Conservation (phyloP, 2,329 filamentous ascomycete genomes). For the Kalaharituber pfeilii region DNA sequence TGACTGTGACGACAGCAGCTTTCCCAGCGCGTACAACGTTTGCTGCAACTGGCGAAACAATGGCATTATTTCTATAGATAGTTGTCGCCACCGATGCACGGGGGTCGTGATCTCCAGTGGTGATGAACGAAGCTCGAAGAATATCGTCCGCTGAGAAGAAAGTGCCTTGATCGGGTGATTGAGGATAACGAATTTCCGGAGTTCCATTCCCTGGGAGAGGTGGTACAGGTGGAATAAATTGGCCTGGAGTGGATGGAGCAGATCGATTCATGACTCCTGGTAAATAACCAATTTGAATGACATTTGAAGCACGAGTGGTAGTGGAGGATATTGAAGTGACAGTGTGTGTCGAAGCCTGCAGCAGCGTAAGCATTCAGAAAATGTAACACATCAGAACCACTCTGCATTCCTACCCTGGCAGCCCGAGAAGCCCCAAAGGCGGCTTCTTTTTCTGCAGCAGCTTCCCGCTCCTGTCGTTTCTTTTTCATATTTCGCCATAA, state of each 20-base stretch:
- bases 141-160: slow-evolving; percentile 23
- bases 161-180: slow-evolving; percentile 17
- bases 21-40: slow-evolving; percentile 65
- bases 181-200: slow-evolving; percentile 16
- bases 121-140: slow-evolving; percentile 21
- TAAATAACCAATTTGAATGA: slow-evolving; percentile 98
- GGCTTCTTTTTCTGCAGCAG: slow-evolving; percentile 40
- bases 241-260: slow-evolving; percentile 59
- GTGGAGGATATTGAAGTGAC: slow-evolving; percentile 87
- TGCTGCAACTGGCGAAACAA: slow-evolving; percentile 65
- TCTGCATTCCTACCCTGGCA: slow-evolving; percentile 18
- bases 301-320: slow-evolving; percentile 90
- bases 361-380: slow-evolving; percentile 28
- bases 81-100: slow-evolving; percentile 74
- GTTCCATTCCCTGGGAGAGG: slow-evolving; percentile 22
- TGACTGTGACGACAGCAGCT: slow-evolving; percentile 85
- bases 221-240: slow-evolving; percentile 78
- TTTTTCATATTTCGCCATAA: slow-evolving; percentile 73
- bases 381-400: slow-evolving; percentile 4
- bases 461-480: slow-evolving; percentile 45
- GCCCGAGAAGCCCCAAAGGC: slow-evolving; percentile 28
- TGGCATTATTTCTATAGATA: slow-evolving; percentile 79
- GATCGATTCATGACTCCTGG: slow-evolving; percentile 90
- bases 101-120: slow-evolving; percentile 26
- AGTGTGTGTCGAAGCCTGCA: slow-evolving; percentile 58